Conservation (phyloP, 2,329 filamentous ascomycete species). For the Microdochium nivale region DNA sequence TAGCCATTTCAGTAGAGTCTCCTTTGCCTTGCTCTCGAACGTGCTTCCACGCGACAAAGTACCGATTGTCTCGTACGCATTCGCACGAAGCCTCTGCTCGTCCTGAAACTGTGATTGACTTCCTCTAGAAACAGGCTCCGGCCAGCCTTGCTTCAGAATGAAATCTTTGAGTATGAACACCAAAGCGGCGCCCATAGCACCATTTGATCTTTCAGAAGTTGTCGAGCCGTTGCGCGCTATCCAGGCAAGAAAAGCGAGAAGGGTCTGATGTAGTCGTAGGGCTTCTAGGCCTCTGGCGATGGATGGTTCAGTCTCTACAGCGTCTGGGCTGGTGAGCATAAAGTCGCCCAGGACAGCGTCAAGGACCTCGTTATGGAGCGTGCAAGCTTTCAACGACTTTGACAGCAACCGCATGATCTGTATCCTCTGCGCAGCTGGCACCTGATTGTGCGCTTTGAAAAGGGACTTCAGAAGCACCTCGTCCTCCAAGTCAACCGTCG, state of each 20-base stretch:
- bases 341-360: slow-evolving; percentile 62
- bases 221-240: slow-evolving; percentile 54
- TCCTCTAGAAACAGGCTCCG: slow-evolving; percentile 40
- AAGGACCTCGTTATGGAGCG: slow-evolving; percentile 59
- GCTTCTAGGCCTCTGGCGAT: slow-evolving; percentile 59
- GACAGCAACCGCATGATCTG: slow-evolving; percentile 68
- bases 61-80: slow-evolving; percentile 87
- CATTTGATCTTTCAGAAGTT: slow-evolving; percentile 52
- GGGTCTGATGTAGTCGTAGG: slow-evolving; percentile 68
- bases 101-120: slow-evolving; percentile 40
- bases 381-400: slow-evolving; percentile 67
- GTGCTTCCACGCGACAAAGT: slow-evolving; percentile 61
- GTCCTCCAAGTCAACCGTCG: slow-evolving; percentile 66
- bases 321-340: slow-evolving; percentile 25
- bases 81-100: slow-evolving; percentile 60
- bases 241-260: slow-evolving; percentile 84
- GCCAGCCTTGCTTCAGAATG: slow-evolving; percentile 78
- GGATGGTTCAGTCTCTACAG: slow-evolving; percentile 6
- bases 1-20: slow-evolving; percentile 61
- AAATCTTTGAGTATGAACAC: slow-evolving; percentile 64
- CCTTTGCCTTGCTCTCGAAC: slow-evolving; percentile 43
- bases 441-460: slow-evolving; percentile 65
- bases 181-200: slow-evolving; percentile 57
- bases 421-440: slow-evolving; percentile 65
- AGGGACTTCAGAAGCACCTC: slow-evolving; percentile 52